These are phyloP conservation scores for Borovskyia barvae DNA, from an alignment of 208 protist species.

Conservation along the genomic window DNA sequence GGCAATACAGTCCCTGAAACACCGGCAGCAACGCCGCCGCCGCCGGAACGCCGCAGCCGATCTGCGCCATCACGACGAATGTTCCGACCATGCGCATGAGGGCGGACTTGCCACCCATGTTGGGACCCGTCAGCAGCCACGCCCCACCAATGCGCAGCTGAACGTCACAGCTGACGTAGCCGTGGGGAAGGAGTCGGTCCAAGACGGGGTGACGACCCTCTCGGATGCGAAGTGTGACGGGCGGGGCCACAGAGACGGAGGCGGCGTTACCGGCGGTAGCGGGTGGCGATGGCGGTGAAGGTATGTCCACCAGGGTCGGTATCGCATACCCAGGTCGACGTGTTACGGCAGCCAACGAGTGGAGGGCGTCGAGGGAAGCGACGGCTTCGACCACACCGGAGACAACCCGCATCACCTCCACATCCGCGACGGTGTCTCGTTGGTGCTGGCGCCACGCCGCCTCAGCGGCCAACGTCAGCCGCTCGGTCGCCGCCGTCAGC, in stretches of 20 bases:
- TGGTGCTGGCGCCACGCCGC: slow-evolving; percentile 62
- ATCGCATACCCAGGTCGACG: slow-evolving; percentile 58
- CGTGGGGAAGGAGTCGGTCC: slow-evolving; percentile 47
- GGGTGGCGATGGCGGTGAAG: too few species aligned
- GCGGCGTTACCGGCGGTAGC: not conserved
- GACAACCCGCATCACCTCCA: slow-evolving; percentile 32
- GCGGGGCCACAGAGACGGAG: not conserved
- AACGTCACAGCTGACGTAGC: slow-evolving; percentile 75
- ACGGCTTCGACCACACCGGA: slow-evolving; percentile 38
- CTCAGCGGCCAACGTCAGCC: slow-evolving; percentile 48
- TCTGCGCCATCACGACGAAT: slow-evolving; percentile 92
- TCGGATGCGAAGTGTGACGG: slow-evolving; percentile 28
- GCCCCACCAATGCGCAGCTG: slow-evolving; percentile 36
- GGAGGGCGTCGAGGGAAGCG: slow-evolving; percentile 62
- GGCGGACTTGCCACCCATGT: slow-evolving; percentile 96
- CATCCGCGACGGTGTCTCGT: slow-evolving; percentile 19
- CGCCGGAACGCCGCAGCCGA: slow-evolving; percentile 95
- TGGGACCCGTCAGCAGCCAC: slow-evolving; percentile 93
- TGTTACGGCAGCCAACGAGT: slow-evolving; percentile 54
- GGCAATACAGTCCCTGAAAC: slow-evolving; percentile 87
- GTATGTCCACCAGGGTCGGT: slow-evolving; percentile 38
- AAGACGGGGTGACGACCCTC: slow-evolving; percentile 76
- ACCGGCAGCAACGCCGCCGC: slow-evolving; percentile 72
- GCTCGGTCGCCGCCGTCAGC: slow-evolving; percentile 70
- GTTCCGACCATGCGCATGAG: slow-evolving; percentile 91